Evolutionary conservation across 169 alveolate genomes (phyloP).

Genomic region (Babesia caballi): DNA sequence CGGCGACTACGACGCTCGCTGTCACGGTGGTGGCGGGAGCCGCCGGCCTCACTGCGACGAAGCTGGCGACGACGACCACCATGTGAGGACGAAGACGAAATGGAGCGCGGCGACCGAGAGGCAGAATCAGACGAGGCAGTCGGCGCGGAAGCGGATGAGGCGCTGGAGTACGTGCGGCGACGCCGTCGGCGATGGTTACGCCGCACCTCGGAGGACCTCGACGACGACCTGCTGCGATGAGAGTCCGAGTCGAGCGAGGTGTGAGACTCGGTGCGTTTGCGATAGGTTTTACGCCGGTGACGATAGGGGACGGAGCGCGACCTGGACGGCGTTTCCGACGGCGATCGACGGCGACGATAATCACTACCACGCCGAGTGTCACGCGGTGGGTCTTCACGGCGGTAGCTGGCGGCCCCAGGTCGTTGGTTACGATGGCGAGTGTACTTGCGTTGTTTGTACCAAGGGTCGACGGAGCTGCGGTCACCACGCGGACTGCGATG

Average conservation of each 20-base stretch:
- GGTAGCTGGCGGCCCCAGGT: background rate
- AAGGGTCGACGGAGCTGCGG: background rate
- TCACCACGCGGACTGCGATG: background rate
- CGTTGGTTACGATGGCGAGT: background rate
- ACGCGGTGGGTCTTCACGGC: background rate
- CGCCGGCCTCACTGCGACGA: background rate
- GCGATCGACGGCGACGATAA: conserved; percentile 1
- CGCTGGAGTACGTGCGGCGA: conserved; percentile 21
- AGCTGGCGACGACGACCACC: background rate
- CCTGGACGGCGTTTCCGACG: background rate
- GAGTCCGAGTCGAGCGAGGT: background rate
- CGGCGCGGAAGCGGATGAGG: background rate
- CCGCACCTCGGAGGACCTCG: background rate
- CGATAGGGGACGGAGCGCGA: background rate
- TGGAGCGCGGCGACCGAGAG: background rate
- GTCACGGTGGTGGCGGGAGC: background rate
- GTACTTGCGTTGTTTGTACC: background rate
- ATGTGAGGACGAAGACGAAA: background rate
- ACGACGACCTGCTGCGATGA: conserved; percentile 10
- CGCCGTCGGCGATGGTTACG: background rate
- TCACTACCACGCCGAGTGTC: background rate
- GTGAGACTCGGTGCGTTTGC: background rate
- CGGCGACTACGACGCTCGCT: background rate
- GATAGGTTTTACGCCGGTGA: background rate
- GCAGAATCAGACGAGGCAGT: background rate